These are phyloP conservation scores for Talaromyces sp. DNA, from an alignment of 2,329 filamentous ascomycete genomes.

Conservation along the genomic window DNA sequence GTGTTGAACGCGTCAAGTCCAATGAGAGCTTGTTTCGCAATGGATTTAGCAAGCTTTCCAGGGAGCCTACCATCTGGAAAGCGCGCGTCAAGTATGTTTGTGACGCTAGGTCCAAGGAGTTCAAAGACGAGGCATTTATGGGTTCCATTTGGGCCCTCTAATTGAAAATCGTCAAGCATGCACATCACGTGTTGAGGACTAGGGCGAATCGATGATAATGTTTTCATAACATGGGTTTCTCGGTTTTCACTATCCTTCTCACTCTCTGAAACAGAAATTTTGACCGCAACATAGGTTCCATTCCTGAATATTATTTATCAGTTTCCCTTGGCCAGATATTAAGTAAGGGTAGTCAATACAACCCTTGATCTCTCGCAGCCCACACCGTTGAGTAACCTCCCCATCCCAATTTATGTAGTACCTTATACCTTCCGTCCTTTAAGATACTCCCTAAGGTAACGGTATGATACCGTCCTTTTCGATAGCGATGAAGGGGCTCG, in stretches of 20 bases:
- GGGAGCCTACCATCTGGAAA: slow-evolving; percentile 18
- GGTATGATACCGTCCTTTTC: slow-evolving; percentile 20
- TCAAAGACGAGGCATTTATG: slow-evolving; percentile 2
- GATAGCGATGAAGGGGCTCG: background rate
- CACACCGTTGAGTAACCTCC: slow-evolving; percentile 35
- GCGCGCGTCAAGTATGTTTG: background rate
- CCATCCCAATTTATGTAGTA: slow-evolving; percentile 35
- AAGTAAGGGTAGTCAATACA: background rate
- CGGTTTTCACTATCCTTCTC: background rate
- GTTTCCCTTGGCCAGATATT: background rate
- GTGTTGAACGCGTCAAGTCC: slow-evolving; percentile 33
- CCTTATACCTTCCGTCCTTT: slow-evolving; percentile 26
- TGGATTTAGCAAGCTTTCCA: slow-evolving; percentile 36
- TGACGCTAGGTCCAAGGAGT: background rate
- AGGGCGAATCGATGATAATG: background rate
- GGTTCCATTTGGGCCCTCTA: background rate
- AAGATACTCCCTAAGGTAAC: slow-evolving; percentile 27
- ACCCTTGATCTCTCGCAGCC: slow-evolving; percentile 27
- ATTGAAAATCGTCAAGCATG: background rate
- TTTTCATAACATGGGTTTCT: background rate
- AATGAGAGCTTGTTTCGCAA: slow-evolving; percentile 37
- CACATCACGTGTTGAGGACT: background rate
- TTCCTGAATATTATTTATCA: background rate
- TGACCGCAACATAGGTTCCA: background rate
- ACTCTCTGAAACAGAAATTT: background rate